Percentiles rank a stretch among this genome's conserved stretches.
phyloP scores from a whole-genome alignment of 176 grass and related monocot species.

The Aegilops speltoides region DNA sequence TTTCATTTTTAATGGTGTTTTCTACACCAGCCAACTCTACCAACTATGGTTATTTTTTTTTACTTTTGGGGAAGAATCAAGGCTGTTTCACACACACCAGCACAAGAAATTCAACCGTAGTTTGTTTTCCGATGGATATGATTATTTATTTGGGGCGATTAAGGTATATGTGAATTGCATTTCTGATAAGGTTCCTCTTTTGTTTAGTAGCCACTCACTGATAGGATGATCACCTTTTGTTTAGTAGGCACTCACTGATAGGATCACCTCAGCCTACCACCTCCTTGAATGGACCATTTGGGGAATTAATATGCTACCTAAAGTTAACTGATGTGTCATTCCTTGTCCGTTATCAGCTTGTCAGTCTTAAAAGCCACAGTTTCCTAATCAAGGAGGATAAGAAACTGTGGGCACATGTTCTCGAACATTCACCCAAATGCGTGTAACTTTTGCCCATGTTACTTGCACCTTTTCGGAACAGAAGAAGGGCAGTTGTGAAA shows the following conservation, averaged over 20 bases:
- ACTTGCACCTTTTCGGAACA: neutral
- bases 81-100: neutral
- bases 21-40: neutral
- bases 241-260: neutral
- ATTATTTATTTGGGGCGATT: neutral
- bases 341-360: slow-evolving; percentile 29
- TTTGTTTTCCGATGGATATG: neutral
- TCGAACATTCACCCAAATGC: neutral
- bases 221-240: neutral
- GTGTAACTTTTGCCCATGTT: neutral
- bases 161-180: neutral
- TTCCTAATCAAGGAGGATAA: slow-evolving; percentile 4
- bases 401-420: slow-evolving; percentile 16
- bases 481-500: neutral
- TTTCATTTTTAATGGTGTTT: neutral
- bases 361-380: slow-evolving; percentile 12
- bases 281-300: slow-evolving; percentile 12
- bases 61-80: neutral
- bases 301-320: neutral
- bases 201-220: neutral
- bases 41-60: neutral
- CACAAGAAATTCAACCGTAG: neutral
- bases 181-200: neutral
- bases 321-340: neutral
- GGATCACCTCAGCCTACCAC: slow-evolving; percentile 16